Percentiles rank a stretch among this genome's conserved stretches.
Conservation (phyloP, 371 early-diverging fungal species). For the Rhizopus delemar region DNA sequence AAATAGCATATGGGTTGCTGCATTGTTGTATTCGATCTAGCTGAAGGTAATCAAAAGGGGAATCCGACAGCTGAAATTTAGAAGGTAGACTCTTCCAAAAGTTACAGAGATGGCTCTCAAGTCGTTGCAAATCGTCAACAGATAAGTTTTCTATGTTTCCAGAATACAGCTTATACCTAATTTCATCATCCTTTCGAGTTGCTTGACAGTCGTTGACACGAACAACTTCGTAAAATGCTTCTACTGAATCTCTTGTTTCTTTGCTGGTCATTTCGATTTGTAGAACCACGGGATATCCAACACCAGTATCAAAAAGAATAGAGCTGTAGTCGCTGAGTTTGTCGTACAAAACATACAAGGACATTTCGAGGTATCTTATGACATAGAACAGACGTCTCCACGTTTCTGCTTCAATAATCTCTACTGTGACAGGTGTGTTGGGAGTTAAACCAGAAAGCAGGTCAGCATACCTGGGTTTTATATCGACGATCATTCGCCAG, state of each 20-base stretch:
- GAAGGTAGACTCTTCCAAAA: conserved; percentile 41
- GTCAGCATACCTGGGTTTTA: conserved; percentile 28
- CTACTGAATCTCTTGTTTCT: conserved; percentile 12
- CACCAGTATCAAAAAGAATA: conserved; percentile 30
- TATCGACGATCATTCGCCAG: conserved; percentile 41
- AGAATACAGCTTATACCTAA: conserved; percentile 29
- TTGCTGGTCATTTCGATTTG: conserved; percentile 20
- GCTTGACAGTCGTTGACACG: conserved; percentile 32
- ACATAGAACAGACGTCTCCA: conserved; percentile 45
- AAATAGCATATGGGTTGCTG: conserved; percentile 29
- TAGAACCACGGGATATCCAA: conserved; percentile 37
- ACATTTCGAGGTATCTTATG: conserved; percentile 34
- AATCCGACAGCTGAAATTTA: conserved; percentile 26
- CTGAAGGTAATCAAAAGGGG: conserved; percentile 37
- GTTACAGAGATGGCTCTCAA: conserved; percentile 34
- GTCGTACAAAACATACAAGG: conserved; percentile 31
- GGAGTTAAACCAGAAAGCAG: conserved; percentile 5
- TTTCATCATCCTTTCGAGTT: conserved; percentile 21
- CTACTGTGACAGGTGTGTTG: conserved; percentile 4
- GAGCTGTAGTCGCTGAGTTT: conserved; percentile 27
- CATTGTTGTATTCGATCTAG: conserved; percentile 38
- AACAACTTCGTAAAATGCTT: conserved; percentile 30
- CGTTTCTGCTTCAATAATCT: conserved; percentile 34
- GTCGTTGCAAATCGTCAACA: conserved; percentile 23
- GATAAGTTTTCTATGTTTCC: conserved; percentile 26